Evolutionary conservation across 371 early-diverging fungal genomes (phyloP).

Genomic region (Amoeboaphelidium occidentale): DNA sequence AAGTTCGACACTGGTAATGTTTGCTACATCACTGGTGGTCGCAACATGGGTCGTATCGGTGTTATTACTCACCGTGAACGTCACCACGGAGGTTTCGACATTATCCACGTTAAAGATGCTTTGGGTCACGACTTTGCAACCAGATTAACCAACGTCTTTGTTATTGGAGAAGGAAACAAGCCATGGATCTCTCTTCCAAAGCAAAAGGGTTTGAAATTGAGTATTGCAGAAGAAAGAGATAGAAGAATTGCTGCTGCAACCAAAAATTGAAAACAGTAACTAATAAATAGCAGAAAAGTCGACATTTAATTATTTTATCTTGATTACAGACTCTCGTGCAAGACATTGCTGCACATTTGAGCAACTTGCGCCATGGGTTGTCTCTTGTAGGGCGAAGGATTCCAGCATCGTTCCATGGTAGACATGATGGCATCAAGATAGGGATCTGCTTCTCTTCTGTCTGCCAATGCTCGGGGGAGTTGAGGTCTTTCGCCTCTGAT

Average conservation of each 20-base stretch:
- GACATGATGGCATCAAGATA: neutral
- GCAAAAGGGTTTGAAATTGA: slow-evolving; percentile 22
- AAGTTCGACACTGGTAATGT: slow-evolving; percentile 92
- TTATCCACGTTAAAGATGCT: slow-evolving; percentile 78
- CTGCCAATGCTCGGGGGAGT: neutral
- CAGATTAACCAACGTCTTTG: slow-evolving; percentile 71
- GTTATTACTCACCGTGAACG: slow-evolving; percentile 89
- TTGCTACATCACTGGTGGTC: slow-evolving; percentile 92
- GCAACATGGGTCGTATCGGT: slow-evolving; percentile 98
- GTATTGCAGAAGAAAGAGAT: slow-evolving; percentile 94
- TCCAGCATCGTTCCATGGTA: neutral
- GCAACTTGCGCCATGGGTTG: no score
- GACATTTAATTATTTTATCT: no score
- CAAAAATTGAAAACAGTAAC: neutral
- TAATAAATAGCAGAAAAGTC: no score
- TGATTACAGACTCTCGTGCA: no score
- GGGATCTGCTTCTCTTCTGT: neutral
- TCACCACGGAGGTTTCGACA: slow-evolving; percentile 92
- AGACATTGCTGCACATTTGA: no score
- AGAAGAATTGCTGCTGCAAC: slow-evolving; percentile 3
- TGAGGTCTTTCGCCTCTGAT: neutral
- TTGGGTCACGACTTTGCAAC: slow-evolving; percentile 70
- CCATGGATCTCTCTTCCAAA: slow-evolving; percentile 15
- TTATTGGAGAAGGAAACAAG: slow-evolving; percentile 53
- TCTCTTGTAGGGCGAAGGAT: neutral